These are phyloP conservation scores for Alternaria sp. DNA, from an alignment of 2,329 filamentous ascomycete genomes.

Conservation along the genomic window DNA sequence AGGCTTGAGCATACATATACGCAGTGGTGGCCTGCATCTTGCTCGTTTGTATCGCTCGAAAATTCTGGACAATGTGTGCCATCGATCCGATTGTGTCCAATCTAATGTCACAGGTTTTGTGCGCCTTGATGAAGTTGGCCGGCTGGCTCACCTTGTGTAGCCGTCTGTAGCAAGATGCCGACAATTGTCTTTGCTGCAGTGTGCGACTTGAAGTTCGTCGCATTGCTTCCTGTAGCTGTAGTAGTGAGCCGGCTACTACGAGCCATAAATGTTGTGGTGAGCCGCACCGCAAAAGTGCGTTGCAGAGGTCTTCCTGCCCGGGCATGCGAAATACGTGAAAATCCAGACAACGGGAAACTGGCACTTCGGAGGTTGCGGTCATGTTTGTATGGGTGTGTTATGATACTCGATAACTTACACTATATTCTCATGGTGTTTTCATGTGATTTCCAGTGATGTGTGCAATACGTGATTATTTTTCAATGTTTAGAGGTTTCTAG, in stretches of 20 bases:
- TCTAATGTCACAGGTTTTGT: not conserved
- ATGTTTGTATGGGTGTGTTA: not conserved
- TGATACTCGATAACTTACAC: not conserved
- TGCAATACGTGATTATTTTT: not conserved
- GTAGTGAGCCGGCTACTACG: not conserved
- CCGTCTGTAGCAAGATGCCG: not conserved
- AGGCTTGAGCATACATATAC: not conserved
- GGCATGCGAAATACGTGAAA: not conserved
- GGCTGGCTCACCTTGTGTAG: not conserved
- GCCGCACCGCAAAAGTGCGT: not conserved
- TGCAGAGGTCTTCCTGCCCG: not conserved
- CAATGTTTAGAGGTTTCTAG: constrained; percentile 1
- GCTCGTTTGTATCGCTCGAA: not conserved
- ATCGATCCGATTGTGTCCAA: not conserved
- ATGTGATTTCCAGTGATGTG: not conserved
- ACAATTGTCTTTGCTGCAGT: not conserved
- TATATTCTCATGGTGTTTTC: not conserved
- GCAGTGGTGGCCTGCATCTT: not conserved
- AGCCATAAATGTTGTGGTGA: not conserved
- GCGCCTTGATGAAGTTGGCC: not conserved
- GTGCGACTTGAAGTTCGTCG: not conserved
- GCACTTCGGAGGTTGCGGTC: not conserved
- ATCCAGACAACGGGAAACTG: not conserved
- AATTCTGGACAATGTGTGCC: not conserved
- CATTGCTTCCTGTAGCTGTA: not conserved